phyloP scores from a whole-genome alignment of 352 stramenopile species.

The Chrysophaeum taylorii region DNA sequence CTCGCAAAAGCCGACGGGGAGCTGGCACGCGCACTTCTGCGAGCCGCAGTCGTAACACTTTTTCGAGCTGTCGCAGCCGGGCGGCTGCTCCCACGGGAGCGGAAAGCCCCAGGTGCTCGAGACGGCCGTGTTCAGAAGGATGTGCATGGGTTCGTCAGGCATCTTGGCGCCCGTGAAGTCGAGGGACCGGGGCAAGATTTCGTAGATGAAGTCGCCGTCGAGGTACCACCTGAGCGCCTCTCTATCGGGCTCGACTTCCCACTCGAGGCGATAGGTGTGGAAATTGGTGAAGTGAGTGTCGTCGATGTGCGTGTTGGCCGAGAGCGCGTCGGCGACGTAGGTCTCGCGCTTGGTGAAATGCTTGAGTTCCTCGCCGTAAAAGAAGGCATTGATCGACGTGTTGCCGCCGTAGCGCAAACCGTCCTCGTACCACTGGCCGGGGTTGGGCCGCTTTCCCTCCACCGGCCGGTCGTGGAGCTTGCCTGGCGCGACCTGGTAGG shows the following conservation, averaged over 20 bases:
- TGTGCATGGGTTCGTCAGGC: constrained; percentile 85
- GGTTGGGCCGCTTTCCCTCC: constrained; percentile 13
- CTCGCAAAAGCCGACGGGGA: constrained; percentile 48
- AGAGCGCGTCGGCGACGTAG: constrained; percentile 84
- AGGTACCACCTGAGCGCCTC: constrained; percentile 83
- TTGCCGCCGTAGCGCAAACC: constrained; percentile 66
- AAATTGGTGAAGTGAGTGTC: constrained; percentile 74
- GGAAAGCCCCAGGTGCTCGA: constrained; percentile 83
- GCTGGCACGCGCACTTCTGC: constrained; percentile 46
- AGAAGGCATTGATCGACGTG: constrained; percentile 79
- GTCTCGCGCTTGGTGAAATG: constrained; percentile 49
- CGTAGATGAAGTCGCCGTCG: constrained; percentile 82
- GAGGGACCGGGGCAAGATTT: constrained; percentile 69
- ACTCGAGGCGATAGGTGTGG: constrained; percentile 89
- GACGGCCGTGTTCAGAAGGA: constrained; percentile 94
- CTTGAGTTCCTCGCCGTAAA: constrained; percentile 73
- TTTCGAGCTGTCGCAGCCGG: constrained; percentile 61
- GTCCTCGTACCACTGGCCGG: constrained; percentile 76
- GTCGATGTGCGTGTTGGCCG: constrained; percentile 76
- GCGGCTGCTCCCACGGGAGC: constrained; percentile 49
- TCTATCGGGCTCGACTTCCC: constrained; percentile 71
- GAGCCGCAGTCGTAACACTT: constrained; percentile 79
- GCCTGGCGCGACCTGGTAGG: constrained; percentile 75
- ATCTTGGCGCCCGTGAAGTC: constrained; percentile 68
- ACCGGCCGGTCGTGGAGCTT: constrained; percentile 48